Conservation (phyloP, 345 rosid genomes). For the Pelargonium nanum region DNA sequence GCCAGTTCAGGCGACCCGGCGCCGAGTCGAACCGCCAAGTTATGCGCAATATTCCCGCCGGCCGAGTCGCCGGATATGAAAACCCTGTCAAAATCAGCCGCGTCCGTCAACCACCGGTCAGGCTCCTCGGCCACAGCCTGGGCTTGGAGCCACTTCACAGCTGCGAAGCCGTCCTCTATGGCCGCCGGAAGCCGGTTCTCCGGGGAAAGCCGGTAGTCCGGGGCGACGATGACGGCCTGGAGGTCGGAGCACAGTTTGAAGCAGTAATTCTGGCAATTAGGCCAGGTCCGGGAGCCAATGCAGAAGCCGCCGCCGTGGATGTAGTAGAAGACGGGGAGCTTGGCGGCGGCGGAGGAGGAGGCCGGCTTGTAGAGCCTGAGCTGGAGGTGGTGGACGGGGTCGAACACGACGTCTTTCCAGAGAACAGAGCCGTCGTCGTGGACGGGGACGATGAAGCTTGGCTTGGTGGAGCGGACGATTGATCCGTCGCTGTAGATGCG, state of each 20-base stretch:
- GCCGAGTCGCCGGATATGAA: slow-evolving; percentile 51
- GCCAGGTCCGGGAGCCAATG: slow-evolving; percentile 52
- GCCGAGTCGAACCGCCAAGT: slow-evolving; percentile 36
- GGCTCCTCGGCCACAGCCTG: slow-evolving; percentile 26
- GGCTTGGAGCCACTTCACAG: slow-evolving; percentile 44
- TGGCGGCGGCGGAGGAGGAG: slow-evolving; percentile 7
- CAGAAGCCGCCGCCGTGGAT: slow-evolving; percentile 64
- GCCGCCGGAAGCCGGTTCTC: slow-evolving; percentile 52
- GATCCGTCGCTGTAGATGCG: slow-evolving; percentile 53
- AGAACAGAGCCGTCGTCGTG: slow-evolving; percentile 43
- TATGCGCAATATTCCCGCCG: slow-evolving; percentile 51
- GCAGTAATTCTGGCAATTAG: slow-evolving; percentile 48
- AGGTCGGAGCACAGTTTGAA: slow-evolving; percentile 32
- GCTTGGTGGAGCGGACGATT: slow-evolving; percentile 40
- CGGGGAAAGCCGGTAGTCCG: slow-evolving; percentile 50
- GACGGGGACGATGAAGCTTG: slow-evolving; percentile 38
- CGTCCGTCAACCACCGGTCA: slow-evolving; percentile 34
- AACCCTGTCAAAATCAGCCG: slow-evolving; percentile 38
- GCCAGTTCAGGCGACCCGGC: slow-evolving; percentile 29
- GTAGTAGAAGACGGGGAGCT: slow-evolving; percentile 38
- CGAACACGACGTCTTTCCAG: slow-evolving; percentile 45
- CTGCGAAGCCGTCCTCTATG: slow-evolving; percentile 36
- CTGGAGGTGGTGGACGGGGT: slow-evolving; percentile 23
- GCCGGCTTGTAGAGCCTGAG: slow-evolving; percentile 48
- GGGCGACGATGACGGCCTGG: slow-evolving; percentile 35